Evolutionary conservation across 1,284 basidiomycete species (phyloP).

Genomic region (Puccinia polysora): DNA sequence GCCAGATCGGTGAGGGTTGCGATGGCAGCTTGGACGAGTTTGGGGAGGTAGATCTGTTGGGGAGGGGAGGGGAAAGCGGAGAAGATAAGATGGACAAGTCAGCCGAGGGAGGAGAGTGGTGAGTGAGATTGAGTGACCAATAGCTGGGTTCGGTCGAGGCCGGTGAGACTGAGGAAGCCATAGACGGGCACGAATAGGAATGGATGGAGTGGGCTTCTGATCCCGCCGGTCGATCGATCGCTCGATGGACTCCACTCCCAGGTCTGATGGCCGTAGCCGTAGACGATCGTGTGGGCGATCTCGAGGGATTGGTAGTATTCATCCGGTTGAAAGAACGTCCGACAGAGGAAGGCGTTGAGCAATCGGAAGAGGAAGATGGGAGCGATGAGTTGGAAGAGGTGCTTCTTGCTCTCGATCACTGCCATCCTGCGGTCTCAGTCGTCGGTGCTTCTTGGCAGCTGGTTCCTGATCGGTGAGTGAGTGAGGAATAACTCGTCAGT

Average conservation of each 20-base stretch:
- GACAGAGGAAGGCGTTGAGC: slow-evolving; percentile 62
- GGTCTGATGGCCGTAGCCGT: slow-evolving; percentile 83
- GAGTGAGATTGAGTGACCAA: slow-evolving; percentile 57
- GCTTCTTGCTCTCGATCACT: too few species aligned
- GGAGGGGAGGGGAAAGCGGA: slow-evolving; percentile 22
- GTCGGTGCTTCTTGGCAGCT: background rate
- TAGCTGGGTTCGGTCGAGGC: slow-evolving; percentile 58
- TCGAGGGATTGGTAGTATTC: slow-evolving; percentile 95
- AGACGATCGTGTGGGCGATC: slow-evolving; percentile 79
- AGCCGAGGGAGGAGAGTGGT: slow-evolving; percentile 40
- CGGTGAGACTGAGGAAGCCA: slow-evolving; percentile 62
- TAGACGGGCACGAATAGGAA: slow-evolving; percentile 71
- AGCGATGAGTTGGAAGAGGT: slow-evolving; percentile 44
- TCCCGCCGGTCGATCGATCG: slow-evolving; percentile 59
- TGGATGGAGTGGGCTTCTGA: slow-evolving; percentile 53
- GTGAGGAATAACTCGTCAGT: too few species aligned
- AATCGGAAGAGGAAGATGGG: slow-evolving; percentile 54
- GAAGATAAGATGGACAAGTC: background rate
- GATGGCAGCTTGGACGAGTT: slow-evolving; percentile 70
- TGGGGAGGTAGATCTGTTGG: slow-evolving; percentile 60
- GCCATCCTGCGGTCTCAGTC: too few species aligned
- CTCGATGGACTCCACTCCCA: slow-evolving; percentile 87
- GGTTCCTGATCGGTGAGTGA: background rate
- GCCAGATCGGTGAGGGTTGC: slow-evolving; percentile 77
- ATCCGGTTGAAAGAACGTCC: slow-evolving; percentile 93